Evolutionary conservation across 2,329 filamentous ascomycete species (phyloP), one percentile per base, ranked within the genome.

Genomic region (Hirsutella thompsonii): DNA sequence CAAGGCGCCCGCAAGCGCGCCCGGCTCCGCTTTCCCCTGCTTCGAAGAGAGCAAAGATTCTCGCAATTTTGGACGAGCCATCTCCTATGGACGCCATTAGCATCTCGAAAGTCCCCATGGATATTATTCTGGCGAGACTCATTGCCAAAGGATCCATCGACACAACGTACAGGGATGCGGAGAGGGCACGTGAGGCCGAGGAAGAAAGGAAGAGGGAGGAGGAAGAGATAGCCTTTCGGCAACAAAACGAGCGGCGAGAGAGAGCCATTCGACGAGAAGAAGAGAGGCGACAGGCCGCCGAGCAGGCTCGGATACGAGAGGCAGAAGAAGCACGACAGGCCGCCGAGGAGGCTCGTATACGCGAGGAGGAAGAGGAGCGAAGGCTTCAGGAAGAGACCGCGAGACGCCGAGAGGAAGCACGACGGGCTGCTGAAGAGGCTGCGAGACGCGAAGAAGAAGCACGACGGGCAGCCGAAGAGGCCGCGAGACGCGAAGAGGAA

Each of bases 161-260:
- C 29, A 20, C 18, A 20, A 20, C 8, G 13, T 18, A 42, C 14
- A 20, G 52, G 16, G 51, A 40, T 34, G 52, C 49, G 20, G 47
- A 44, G 19, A 52, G 51, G 26, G 54, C 52, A 19, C 38, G 20
- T 16, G 52, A 49, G 16, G 52, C 40, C 36, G 52, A 48, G 21
- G 49, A 54, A 48, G 52, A 55, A 39, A 50, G 50, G 9, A 47
- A 52, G n/a, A 44, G 44, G 20, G 49, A 42, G 23, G 55, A 47
- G 2, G 54, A 59, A 42, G 47, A 49, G 46, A 48, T 21, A 40
- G 46, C 21, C 6, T 6, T 26, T 11, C 6, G 23, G 23, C 23
- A 26, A 26, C 6, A 26, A 26, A 11, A 26, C 6, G 23, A 26
- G 23, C 41, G 36, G 10, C 34, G 34, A 20, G 42, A 45, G 10